A percentile compares a stretch with the other conserved stretches of the same genome.
Conservation (phyloP, 805 yeast species). For the Brettanomyces nanus region DNA sequence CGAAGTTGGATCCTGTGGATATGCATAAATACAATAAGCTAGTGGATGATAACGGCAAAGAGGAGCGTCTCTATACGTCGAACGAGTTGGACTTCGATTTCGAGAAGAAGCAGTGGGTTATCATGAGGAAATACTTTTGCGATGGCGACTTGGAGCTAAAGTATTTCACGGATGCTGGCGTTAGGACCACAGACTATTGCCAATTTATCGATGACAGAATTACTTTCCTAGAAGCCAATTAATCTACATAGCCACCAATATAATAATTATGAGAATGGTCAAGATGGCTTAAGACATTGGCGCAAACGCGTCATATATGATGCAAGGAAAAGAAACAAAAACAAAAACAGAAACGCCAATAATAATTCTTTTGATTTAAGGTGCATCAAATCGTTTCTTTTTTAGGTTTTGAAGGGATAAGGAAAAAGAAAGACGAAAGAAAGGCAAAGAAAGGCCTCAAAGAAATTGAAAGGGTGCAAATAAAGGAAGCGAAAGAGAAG, state of each 20-base stretch:
- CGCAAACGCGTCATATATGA: neutral
- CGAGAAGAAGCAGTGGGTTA: constrained; percentile 50
- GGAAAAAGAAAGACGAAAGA: no score
- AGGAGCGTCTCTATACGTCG: constrained; percentile 23
- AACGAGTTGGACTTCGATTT: constrained; percentile 39
- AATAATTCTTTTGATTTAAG: no score
- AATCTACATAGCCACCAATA: neutral
- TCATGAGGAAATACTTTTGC: constrained; percentile 35
- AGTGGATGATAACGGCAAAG: constrained; percentile 13
- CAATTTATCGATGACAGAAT: constrained; percentile 40
- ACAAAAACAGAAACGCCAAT: neutral
- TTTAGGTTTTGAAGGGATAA: no score
- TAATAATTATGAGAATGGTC: no score
- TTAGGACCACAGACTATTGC: constrained; percentile 37
- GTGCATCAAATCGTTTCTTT: no score
- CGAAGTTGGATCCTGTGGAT: constrained; percentile 41
- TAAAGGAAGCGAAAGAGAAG: neutral
- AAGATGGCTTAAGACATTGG: neutral
- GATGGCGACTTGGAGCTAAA: constrained; percentile 15
- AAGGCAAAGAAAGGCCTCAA: no score
- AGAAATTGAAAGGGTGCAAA: no score
- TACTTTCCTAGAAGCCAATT: constrained; percentile 29
- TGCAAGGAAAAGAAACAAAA: neutral
- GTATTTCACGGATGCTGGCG: constrained; percentile 17
- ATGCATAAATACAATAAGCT: constrained; percentile 30